Conservation (phyloP, 2,329 filamentous ascomycete species). For the Phialophora macrospora region DNA sequence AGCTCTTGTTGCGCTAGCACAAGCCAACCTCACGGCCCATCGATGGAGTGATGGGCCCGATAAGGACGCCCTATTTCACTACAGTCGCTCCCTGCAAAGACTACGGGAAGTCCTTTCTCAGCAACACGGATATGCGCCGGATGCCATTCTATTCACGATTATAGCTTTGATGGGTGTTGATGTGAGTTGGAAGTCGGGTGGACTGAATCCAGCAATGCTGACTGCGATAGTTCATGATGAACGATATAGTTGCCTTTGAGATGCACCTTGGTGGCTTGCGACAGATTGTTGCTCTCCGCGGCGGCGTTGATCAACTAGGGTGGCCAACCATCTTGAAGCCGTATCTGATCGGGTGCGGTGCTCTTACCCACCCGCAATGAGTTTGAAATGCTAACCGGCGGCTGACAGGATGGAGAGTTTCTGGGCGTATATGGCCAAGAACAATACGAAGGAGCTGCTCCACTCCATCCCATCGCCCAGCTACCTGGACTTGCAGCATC, state of each 20-base stretch:
- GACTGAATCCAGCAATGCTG: background rate
- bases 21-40: constrained; percentile 9
- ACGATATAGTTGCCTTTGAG: constrained; percentile 18
- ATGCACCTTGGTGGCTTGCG: constrained; percentile 22
- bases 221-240: constrained; percentile 21
- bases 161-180: constrained; percentile 28
- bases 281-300: constrained; percentile 19
- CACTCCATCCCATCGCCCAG: background rate
- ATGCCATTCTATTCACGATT: constrained; percentile 26
- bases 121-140: constrained; percentile 6
- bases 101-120: constrained; percentile 9
- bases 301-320: constrained; percentile 24
- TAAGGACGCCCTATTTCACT: constrained; percentile 20
- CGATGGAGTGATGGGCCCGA: constrained; percentile 11
- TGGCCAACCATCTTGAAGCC: constrained; percentile 25
- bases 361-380: background rate
- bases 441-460: background rate
- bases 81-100: constrained; percentile 7
- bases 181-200: background rate
- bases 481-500: background rate
- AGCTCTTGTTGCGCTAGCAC: constrained; percentile 20
- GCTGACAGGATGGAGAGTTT: constrained; percentile 21
- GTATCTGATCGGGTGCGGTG: constrained; percentile 17
- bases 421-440: constrained; percentile 21
- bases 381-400: background rate